Evolutionary conservation across 1,284 basidiomycete genomes (phyloP).

Genomic region (Xerocomus amazonicus): DNA sequence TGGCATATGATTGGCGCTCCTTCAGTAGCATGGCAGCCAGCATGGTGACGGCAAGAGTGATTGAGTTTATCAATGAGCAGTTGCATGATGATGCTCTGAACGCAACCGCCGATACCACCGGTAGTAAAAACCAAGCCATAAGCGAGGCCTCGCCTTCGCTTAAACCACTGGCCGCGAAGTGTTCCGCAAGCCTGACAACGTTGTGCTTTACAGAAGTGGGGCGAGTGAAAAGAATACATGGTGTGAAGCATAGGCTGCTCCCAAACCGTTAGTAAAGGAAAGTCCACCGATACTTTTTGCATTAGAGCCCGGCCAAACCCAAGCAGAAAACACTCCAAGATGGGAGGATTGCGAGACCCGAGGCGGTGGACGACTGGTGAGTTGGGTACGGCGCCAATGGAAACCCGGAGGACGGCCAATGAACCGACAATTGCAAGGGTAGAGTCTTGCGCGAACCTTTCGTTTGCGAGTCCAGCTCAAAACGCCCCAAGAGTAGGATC

Average conservation of each 20-base stretch:
- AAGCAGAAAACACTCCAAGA: conserved; percentile 26
- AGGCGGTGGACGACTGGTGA: conserved; percentile 28
- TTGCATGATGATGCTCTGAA: conserved; percentile 30
- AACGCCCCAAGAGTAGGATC: conserved; percentile 32
- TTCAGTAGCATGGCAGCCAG: conserved; percentile 32
- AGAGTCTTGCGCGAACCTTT: conserved; percentile 22
- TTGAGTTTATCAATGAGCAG: conserved; percentile 26
- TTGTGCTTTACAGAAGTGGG: not conserved
- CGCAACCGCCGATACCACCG: conserved; percentile 34
- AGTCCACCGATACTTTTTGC: conserved; percentile 23
- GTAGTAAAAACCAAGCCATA: conserved; percentile 35
- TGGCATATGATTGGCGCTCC: conserved; percentile 25
- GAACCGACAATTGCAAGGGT: conserved; percentile 35
- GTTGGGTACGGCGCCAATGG: conserved; percentile 30
- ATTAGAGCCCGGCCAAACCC: conserved; percentile 27
- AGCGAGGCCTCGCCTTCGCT: conserved; percentile 30
- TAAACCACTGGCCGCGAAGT: conserved; percentile 36
- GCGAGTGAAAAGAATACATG: conserved; percentile 4
- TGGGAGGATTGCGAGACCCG: conserved; percentile 23
- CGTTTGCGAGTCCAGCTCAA: conserved; percentile 25
- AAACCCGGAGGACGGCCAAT: conserved; percentile 25
- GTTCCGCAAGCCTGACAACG: conserved; percentile 25
- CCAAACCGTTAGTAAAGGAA: conserved; percentile 30
- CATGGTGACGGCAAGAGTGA: conserved; percentile 27
- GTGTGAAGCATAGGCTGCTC: conserved; percentile 24